These are phyloP conservation scores for Calonectria henricotiae DNA, from an alignment of 2,329 filamentous ascomycete species.

Conservation along the genomic window DNA sequence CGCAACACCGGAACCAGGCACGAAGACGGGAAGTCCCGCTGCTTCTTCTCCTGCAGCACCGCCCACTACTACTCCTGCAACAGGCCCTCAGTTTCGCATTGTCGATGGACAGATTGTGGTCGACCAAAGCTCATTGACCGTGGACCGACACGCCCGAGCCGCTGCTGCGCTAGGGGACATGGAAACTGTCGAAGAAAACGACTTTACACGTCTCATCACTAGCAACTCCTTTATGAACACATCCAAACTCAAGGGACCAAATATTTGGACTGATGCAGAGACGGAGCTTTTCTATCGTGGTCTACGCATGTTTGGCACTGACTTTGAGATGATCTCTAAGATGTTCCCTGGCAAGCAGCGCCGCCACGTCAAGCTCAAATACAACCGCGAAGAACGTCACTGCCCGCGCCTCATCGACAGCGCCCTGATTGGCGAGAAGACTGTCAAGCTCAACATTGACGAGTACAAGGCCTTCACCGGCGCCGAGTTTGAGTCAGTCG, in stretches of 20 bases:
- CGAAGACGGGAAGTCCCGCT: conserved; percentile 49
- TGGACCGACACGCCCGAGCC: conserved; percentile 79
- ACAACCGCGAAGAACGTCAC: conserved; percentile 83
- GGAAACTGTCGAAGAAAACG: conserved; percentile 82
- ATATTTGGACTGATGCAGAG: conserved; percentile 80
- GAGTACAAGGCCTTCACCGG: conserved; percentile 73
- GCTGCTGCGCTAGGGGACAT: conserved; percentile 67
- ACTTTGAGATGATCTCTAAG: conserved; percentile 85
- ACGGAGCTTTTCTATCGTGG: conserved; percentile 85
- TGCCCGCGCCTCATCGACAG: conserved; percentile 76
- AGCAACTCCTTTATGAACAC: conserved; percentile 76
- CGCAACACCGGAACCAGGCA: conserved; percentile 43
- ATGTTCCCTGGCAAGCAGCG: conserved; percentile 83
- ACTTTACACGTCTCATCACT: conserved; percentile 82
- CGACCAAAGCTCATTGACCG: conserved; percentile 77
- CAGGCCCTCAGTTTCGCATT: conserved; percentile 73
- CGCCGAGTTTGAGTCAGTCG: conserved; percentile 70
- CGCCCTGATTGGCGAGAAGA: conserved; percentile 75
- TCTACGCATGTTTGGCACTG: conserved; percentile 84
- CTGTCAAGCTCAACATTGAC: conserved; percentile 72
- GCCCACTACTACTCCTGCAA: conserved; percentile 51
- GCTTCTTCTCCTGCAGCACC: conserved; percentile 42
- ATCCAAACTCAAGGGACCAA: conserved; percentile 75
- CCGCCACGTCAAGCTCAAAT: conserved; percentile 86
- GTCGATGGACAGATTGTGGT: conserved; percentile 82